These are phyloP conservation scores for Gaultheria prostrata DNA, from an alignment of 148 eudicot species.

Conservation along the genomic window DNA sequence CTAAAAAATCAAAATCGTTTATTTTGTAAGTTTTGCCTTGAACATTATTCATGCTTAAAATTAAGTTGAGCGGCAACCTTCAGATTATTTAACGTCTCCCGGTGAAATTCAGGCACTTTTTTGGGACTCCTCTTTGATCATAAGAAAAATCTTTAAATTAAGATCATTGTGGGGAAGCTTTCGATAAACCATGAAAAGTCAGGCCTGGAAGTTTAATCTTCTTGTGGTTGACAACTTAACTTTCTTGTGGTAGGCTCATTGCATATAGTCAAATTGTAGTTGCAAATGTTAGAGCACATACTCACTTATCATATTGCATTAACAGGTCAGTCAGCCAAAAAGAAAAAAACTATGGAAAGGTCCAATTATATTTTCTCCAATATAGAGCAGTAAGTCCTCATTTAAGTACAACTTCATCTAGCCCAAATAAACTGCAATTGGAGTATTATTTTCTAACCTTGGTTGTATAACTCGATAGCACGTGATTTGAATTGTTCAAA, in stretches of 20 bases:
- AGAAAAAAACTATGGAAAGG: not conserved
- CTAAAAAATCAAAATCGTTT: too few relatives aligned
- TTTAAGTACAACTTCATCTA: not conserved
- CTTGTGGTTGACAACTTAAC: not conserved
- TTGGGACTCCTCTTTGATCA: not conserved
- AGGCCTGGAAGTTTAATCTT: not conserved
- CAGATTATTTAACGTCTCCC: too few relatives aligned
- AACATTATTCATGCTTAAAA: too few relatives aligned
- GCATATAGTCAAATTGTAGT: not conserved
- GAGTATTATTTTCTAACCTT: too few relatives aligned
- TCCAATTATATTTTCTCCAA: not conserved
- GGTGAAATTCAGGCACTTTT: too few relatives aligned
- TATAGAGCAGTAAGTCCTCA: not conserved
- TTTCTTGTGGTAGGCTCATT: not conserved
- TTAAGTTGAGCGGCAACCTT: too few relatives aligned
- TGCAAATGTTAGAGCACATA: not conserved
- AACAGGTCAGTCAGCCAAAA: not conserved
- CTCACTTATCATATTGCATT: too few relatives aligned
- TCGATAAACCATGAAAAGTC: too few relatives aligned
- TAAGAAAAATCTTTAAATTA: not conserved
- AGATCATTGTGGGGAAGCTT: not conserved
- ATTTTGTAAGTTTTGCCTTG: too few relatives aligned
- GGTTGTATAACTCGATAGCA: constrained; percentile 18
- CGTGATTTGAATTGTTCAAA: constrained; percentile 35
- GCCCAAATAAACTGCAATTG: too few relatives aligned